A percentile compares a stretch with the other conserved stretches of the same genome.
Conservation (phyloP, 768 basidiomycete species). For the Pleurotus salmoneostramineus region DNA sequence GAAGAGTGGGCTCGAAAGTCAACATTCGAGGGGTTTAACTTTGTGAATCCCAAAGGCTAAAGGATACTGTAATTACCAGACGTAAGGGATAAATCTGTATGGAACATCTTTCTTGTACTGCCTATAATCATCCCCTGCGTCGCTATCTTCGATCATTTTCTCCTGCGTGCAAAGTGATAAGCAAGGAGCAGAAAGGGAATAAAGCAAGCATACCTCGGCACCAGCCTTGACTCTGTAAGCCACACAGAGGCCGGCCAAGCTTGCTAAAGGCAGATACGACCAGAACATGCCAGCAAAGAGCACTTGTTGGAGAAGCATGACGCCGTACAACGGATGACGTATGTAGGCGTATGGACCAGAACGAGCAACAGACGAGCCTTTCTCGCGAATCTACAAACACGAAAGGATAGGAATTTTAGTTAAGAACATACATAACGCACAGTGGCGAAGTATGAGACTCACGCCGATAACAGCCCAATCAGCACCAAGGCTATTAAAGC, state of each 20-base stretch:
- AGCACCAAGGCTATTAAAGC: slow-evolving; percentile 18
- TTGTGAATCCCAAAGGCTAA: not conserved
- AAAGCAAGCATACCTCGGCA: slow-evolving; percentile 20
- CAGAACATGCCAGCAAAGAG: slow-evolving; percentile 23
- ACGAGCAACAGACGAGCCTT: slow-evolving; percentile 18
- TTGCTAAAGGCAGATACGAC: slow-evolving; percentile 29
- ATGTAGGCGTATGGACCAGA: slow-evolving; percentile 29
- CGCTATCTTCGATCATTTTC: slow-evolving; percentile 19
- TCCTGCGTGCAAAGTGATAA: slow-evolving; percentile 19
- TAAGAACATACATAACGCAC: not conserved
- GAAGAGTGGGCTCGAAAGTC: too few relatives aligned
- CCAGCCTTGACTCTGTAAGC: slow-evolving; percentile 28
- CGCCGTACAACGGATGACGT: slow-evolving; percentile 28
- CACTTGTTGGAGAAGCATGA: slow-evolving; percentile 21
- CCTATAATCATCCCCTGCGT: slow-evolving; percentile 20
- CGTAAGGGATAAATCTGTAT: slow-evolving; percentile 22
- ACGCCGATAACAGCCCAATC: slow-evolving; percentile 29
- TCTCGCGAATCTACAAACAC: slow-evolving; percentile 17
- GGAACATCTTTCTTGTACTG: slow-evolving; percentile 24
- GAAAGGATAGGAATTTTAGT: not conserved
- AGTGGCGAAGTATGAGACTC: not conserved
- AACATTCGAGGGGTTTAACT: too few relatives aligned
- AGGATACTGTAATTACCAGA: slow-evolving; percentile 13
- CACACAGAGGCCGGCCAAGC: slow-evolving; percentile 15
- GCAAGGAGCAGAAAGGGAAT: not conserved